Conservation (phyloP, 495 filamentous ascomycete species). For the Terfezia boudieri region DNA sequence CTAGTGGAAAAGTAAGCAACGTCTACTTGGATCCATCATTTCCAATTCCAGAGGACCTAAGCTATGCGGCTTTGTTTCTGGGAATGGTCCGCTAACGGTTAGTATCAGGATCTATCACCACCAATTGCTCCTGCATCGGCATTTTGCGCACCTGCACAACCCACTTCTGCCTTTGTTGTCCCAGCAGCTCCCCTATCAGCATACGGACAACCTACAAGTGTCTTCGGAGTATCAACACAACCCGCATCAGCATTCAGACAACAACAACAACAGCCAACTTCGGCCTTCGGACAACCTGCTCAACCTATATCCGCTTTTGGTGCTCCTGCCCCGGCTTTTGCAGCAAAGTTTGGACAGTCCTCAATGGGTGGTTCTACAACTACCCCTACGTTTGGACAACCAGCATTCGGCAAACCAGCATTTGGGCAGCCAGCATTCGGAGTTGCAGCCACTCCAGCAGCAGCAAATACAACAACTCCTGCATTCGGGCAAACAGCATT, state of each 20-base stretch:
- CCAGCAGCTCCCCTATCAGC: not conserved
- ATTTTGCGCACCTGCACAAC: not conserved
- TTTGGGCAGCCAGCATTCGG: constrained; percentile 19
- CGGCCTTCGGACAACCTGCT: constrained; percentile 6
- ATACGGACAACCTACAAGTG: not conserved
- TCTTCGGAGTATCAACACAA: constrained; percentile 2
- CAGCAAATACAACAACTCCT: constrained; percentile 13
- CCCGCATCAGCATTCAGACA: constrained; percentile 2
- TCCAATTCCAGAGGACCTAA: too few relatives aligned
- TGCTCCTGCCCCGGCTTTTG: constrained; percentile 8
- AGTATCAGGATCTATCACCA: too few relatives aligned
- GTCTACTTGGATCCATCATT: not conserved
- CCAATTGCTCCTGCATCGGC: too few relatives aligned
- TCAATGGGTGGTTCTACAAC: not conserved
- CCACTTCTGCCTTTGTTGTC: constrained; percentile 4
- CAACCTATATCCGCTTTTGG: constrained; percentile 4
- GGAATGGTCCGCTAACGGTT: too few relatives aligned
- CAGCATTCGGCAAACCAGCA: constrained; percentile 15
- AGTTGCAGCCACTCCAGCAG: constrained; percentile 8
- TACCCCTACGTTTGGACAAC: constrained; percentile 1
- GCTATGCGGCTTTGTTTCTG: too few relatives aligned
- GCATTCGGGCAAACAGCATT: constrained; percentile 20
- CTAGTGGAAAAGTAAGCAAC: not conserved
- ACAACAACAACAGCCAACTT: constrained; percentile 1
- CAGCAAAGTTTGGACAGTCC: constrained; percentile 16